phyloP scores from a whole-genome alignment of 192 early-diverging fungal species.

The Dissophora globulifera region DNA sequence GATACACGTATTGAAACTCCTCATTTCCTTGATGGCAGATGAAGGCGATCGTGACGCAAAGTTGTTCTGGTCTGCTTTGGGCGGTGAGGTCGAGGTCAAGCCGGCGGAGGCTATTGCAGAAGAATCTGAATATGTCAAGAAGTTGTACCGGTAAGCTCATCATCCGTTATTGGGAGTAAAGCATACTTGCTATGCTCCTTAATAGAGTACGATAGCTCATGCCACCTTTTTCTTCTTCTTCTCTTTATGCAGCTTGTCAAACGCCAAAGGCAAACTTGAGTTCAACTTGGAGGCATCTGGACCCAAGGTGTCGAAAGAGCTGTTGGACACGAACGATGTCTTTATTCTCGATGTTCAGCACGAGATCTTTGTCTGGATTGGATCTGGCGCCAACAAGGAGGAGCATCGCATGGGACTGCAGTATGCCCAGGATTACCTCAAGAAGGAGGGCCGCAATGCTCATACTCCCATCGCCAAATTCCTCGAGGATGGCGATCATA shows the following conservation, averaged over 20 bases:
- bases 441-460: constrained; percentile 57
- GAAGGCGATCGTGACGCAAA: constrained; percentile 65
- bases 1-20: no score
- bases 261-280: constrained; percentile 51
- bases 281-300: constrained; percentile 68
- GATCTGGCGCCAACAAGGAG: constrained; percentile 58
- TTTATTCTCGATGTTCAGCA: constrained; percentile 74
- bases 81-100: constrained; percentile 68
- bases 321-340: constrained; percentile 73
- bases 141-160: constrained; percentile 55
- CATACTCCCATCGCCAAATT: constrained; percentile 70
- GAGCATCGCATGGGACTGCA: constrained; percentile 68
- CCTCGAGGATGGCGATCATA: constrained; percentile 77
- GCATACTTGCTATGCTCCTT: neutral
- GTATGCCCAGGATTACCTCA: constrained; percentile 73
- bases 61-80: constrained; percentile 73
- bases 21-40: constrained; percentile 55
- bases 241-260: constrained; percentile 18
- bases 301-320: constrained; percentile 44
- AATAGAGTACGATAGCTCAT: neutral
- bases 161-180: neutral
- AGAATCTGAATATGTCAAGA: constrained; percentile 54
- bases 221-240: neutral
- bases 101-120: constrained; percentile 58
- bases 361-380: constrained; percentile 73